Conservation (phyloP, 2,329 filamentous ascomycete genomes). For the Diaporthe nobilis region DNA sequence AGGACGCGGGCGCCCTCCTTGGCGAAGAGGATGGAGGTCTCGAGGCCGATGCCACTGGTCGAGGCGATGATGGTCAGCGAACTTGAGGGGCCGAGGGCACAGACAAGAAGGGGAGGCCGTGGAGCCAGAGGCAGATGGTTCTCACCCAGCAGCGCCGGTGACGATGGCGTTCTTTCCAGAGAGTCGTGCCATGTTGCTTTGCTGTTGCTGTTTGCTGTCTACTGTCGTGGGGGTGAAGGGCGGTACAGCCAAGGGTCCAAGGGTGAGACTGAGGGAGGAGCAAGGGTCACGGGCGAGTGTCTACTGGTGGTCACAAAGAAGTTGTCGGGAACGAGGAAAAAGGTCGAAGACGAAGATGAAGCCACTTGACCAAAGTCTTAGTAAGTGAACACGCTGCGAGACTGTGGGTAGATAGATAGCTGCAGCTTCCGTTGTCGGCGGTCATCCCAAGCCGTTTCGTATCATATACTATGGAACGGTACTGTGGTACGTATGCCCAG, state of each 20-base stretch:
- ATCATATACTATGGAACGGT: background rate
- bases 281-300: background rate
- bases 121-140: background rate
- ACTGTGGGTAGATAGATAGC: conserved; percentile 10
- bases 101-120: background rate
- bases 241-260: background rate
- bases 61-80: background rate
- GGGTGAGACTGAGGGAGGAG: background rate
- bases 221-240: background rate
- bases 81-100: background rate
- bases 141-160: conserved; percentile 88
- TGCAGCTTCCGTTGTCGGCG: conserved; percentile 34
- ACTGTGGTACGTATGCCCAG: background rate
- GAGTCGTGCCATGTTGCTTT: conserved; percentile 59
- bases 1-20: conserved; percentile 89
- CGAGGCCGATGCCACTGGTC: conserved; percentile 88
- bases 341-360: background rate
- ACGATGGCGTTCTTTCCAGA: conserved; percentile 77
- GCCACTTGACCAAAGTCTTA: conserved; percentile 1
- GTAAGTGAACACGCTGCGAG: conserved; percentile 7
- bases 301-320: background rate
- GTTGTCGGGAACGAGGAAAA: background rate
- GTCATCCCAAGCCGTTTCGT: background rate
- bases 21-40: conserved; percentile 90
- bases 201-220: background rate